Conservation (phyloP, 1,284 basidiomycete species). For the Naganishia liquefaciens region DNA sequence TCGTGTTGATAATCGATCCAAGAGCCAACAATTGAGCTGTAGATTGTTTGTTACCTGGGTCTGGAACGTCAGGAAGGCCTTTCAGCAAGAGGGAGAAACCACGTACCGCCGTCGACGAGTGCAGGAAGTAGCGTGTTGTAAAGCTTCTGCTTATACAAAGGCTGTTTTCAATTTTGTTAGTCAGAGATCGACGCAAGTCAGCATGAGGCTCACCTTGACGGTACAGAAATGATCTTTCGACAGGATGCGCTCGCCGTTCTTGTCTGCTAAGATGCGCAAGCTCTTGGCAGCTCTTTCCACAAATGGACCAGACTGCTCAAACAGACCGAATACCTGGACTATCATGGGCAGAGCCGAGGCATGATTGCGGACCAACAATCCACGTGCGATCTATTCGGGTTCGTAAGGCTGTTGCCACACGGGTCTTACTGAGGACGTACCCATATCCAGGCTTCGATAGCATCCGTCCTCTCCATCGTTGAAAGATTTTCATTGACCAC, state of each 20-base stretch:
- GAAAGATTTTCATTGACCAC: background rate
- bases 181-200: background rate
- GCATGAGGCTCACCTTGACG: slow-evolving; percentile 63
- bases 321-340: slow-evolving; percentile 67
- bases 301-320: slow-evolving; percentile 60
- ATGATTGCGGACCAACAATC: slow-evolving; percentile 73
- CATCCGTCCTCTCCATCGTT: slow-evolving; percentile 43
- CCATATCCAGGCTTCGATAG: slow-evolving; percentile 70
- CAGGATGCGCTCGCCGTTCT: slow-evolving; percentile 61
- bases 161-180: slow-evolving; percentile 55
- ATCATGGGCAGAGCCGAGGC: slow-evolving; percentile 62
- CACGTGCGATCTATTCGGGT: slow-evolving; percentile 67
- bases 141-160: slow-evolving; percentile 82
- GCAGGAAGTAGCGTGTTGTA: slow-evolving; percentile 73
- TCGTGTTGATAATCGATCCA: slow-evolving; percentile 73
- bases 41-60: slow-evolving; percentile 49
- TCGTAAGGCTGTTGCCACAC: background rate
- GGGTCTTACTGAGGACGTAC: slow-evolving; percentile 55
- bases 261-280: slow-evolving; percentile 65
- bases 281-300: slow-evolving; percentile 63
- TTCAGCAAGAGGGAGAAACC: slow-evolving; percentile 38
- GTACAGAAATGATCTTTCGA: slow-evolving; percentile 75
- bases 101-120: slow-evolving; percentile 64
- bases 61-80: background rate
- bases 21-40: slow-evolving; percentile 77